Percentiles rank a stretch among this genome's conserved stretches.
Evolutionary conservation across 2,329 filamentous ascomycete genomes (phyloP).

Genomic region (Celoporthe dispersa): DNA sequence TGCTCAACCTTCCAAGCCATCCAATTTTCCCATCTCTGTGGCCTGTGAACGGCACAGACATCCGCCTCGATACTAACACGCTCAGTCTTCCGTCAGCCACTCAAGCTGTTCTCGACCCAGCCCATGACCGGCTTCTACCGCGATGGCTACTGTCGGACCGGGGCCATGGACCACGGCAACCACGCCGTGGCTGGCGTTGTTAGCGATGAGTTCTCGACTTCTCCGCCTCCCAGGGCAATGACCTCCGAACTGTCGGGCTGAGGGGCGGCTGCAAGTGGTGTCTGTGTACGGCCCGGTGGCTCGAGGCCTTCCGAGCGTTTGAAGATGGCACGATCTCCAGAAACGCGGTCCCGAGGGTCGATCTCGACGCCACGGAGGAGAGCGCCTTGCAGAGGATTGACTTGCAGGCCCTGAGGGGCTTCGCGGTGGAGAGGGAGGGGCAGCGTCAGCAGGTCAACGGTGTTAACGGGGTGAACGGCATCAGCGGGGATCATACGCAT

Average conservation of each 20-base stretch:
- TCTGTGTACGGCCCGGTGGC: conserved; percentile 63
- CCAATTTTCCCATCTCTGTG: not conserved
- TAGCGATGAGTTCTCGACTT: conserved; percentile 67
- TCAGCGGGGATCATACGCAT: conserved; percentile 4
- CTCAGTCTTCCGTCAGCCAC: conserved; percentile 61
- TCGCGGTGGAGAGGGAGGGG: conserved; percentile 45
- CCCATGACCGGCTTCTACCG: conserved; percentile 65
- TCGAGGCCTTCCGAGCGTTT: conserved; percentile 61
- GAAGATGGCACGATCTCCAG: conserved; percentile 44
- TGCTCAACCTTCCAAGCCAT: not conserved
- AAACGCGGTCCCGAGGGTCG: conserved; percentile 44
- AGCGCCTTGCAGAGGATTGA: conserved; percentile 52
- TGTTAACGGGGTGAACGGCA: conserved; percentile 53
- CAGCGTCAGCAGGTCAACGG: conserved; percentile 81
- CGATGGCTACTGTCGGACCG: conserved; percentile 63
- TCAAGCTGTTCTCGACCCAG: conserved; percentile 59
- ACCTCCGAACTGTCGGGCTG: conserved; percentile 54
- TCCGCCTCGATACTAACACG: not conserved
- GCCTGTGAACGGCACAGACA: not conserved
- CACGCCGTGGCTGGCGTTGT: conserved; percentile 63
- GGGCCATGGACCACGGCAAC: conserved; percentile 59
- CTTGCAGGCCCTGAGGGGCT: conserved; percentile 53
- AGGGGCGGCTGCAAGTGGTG: conserved; percentile 66
- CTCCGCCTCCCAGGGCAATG: conserved; percentile 61
- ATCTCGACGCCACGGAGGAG: conserved; percentile 56